A percentile compares a stretch with the other conserved stretches of the same genome.
Evolutionary conservation across 106 monocot genomes (phyloP).

Genomic region (Vanilla planifolia): DNA sequence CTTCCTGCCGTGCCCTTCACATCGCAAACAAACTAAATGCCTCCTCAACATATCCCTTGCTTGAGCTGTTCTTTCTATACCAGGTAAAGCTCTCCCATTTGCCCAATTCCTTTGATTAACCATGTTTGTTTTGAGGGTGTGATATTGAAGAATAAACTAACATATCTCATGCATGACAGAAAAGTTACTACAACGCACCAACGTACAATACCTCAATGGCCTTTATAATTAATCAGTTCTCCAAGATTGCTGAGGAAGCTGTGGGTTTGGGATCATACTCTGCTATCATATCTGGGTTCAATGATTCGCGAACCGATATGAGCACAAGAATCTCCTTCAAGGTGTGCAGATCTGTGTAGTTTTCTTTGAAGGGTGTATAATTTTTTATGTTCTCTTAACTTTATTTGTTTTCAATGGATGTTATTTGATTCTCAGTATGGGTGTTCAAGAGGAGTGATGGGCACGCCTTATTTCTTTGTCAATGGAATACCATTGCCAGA

Average conservation of each 20-base stretch:
- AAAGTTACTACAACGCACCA: constrained; percentile 50
- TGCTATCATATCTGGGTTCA: constrained; percentile 33
- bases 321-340: constrained; percentile 53
- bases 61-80: constrained; percentile 40
- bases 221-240: constrained; percentile 20
- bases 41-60: constrained; percentile 29
- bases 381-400: not conserved
- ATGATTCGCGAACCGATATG: constrained; percentile 33
- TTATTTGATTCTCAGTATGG: constrained; percentile 35
- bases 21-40: constrained; percentile 39
- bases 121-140: too few relatives aligned
- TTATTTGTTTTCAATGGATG: not conserved
- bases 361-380: not conserved
- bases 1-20: constrained; percentile 33
- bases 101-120: not conserved
- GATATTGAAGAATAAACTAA: too few relatives aligned
- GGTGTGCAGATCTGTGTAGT: constrained; percentile 13
- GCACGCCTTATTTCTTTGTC: constrained; percentile 58
- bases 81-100: constrained; percentile 14
- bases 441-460: constrained; percentile 53
- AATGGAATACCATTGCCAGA: constrained; percentile 48
- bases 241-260: constrained; percentile 25
- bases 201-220: constrained; percentile 40
- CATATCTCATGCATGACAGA: too few relatives aligned
- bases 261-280: constrained; percentile 26